Base-by-base conservation (phyloP, 768 basidiomycete species). In the Tricholomella constricta region DNA sequence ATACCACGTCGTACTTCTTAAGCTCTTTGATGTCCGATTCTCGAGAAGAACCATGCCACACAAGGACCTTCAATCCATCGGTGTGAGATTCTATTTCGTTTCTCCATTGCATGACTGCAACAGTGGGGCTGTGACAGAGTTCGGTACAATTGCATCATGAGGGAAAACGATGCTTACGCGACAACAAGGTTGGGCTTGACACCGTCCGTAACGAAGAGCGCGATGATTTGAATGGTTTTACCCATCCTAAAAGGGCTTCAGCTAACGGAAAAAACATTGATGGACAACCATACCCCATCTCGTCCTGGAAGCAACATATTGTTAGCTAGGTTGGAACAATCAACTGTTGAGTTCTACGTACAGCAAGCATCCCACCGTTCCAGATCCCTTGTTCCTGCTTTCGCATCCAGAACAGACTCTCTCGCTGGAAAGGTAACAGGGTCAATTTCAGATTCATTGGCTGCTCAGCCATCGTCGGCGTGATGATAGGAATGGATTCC, bases 221-320 rank as follows among this genome's bases (percentile, higher is more conserved):
- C 81, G 45, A 99, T 95, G 59, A 94, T 93, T 66, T 99, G 97
- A 54, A 99, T 98, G 0, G 96, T 99, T 71, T 94, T 94, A 12
- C 89, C 90, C 91, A 94, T 93, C 17, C 89, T 88, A 57, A 32
- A 8, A 35, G 57, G 58, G 19, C 55, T 22, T 61, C 26, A 52
- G 52, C 44, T 15, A 22, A 12, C 17, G 15, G 3, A 12, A 34
- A 17, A 12, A 6, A 10, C 22, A 23, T 25, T 10, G 7, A 17
- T 2, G 29, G 43, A 40, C 34, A 20, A 46, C 20, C 11, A 19
- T 78, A 86, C 91, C 93, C 94, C 91, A 94, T 94, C 70, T 94
- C 91, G 59, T 94, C 91, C 88, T 90, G 53, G n/a, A 53, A 23
- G 20, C 27, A 20, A 46, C 34, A 37, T 37, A 56, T 52, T 4